phyloP scores from a whole-genome alignment of 257 asterid genomes.

The Solanum gracilifrons region DNA sequence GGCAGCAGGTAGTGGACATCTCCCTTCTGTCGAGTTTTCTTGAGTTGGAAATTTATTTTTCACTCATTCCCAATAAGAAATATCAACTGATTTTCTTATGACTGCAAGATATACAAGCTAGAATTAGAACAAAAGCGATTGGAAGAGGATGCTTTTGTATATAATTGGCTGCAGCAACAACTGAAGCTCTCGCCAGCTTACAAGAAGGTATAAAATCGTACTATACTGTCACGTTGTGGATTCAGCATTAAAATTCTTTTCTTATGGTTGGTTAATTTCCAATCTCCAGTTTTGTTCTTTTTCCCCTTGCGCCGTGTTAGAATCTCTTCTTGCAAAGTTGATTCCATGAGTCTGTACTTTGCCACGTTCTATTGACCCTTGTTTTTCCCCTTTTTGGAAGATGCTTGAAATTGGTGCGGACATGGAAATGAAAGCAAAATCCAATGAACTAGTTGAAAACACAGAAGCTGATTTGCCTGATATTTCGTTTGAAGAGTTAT shows the following conservation, averaged over 20 bases:
- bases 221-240: neutral
- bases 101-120: constrained; percentile 36
- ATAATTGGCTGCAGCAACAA: constrained; percentile 82
- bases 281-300: neutral
- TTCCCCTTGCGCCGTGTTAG: neutral
- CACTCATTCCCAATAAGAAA: neutral
- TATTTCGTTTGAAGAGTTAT: constrained; percentile 72
- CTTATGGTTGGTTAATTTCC: neutral
- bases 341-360: neutral
- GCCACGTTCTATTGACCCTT: neutral
- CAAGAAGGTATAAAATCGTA: constrained; percentile 43
- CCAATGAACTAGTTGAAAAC: constrained; percentile 24
- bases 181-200: constrained; percentile 70
- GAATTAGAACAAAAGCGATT: constrained; percentile 76
- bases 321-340: neutral
- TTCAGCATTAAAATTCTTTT: neutral
- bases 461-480: constrained; percentile 35
- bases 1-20: constrained; percentile 50
- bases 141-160: constrained; percentile 75
- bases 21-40: neutral
- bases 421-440: constrained; percentile 44
- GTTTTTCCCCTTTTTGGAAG: constrained; percentile 16
- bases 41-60: neutral
- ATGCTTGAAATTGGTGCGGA: constrained; percentile 56
- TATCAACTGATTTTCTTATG: neutral